A percentile compares a stretch with the other conserved stretches of the same genome.
Conservation (phyloP, 1,139 yeast genomes). For the Komagataea norvegica region DNA sequence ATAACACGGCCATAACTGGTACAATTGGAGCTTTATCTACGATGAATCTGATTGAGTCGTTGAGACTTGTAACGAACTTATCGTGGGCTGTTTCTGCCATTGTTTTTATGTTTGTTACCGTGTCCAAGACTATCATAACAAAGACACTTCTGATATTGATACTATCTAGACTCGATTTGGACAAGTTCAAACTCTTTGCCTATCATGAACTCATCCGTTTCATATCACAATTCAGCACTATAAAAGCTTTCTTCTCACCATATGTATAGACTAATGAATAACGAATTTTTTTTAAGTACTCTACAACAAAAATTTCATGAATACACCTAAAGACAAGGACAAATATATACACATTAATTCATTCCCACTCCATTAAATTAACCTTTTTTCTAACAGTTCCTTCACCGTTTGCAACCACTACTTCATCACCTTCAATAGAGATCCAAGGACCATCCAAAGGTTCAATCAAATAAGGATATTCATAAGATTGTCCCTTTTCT, state of each 20-base stretch:
- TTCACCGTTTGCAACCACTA: slow-evolving; percentile 54
- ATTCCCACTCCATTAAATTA: slow-evolving; percentile 47
- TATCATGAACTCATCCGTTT: slow-evolving; percentile 3
- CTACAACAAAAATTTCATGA: neutral
- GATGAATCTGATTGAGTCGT: slow-evolving; percentile 61
- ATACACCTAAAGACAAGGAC: neutral
- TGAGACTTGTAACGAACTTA: slow-evolving; percentile 48
- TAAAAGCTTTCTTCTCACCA: neutral
- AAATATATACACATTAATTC: slow-evolving; percentile 5
- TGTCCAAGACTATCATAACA: slow-evolving; percentile 25
- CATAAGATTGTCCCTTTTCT: slow-evolving; percentile 58
- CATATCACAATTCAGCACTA: neutral
- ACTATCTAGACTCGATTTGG: slow-evolving; percentile 18
- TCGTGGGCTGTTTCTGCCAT: slow-evolving; percentile 35
- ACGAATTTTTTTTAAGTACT: neutral
- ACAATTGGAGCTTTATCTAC: slow-evolving; percentile 60
- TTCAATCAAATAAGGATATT: slow-evolving; percentile 67
- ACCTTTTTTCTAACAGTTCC: slow-evolving; percentile 50
- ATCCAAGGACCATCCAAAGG: slow-evolving; percentile 81
- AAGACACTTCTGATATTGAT: slow-evolving; percentile 26
- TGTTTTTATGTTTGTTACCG: slow-evolving; percentile 25
- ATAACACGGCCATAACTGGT: slow-evolving; percentile 60
- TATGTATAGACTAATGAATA: neutral
- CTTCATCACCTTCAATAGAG: slow-evolving; percentile 59
- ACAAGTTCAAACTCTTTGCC: neutral